Evolutionary conservation across 257 asterid genomes (phyloP).

Genomic region (Echium plantagineum): DNA sequence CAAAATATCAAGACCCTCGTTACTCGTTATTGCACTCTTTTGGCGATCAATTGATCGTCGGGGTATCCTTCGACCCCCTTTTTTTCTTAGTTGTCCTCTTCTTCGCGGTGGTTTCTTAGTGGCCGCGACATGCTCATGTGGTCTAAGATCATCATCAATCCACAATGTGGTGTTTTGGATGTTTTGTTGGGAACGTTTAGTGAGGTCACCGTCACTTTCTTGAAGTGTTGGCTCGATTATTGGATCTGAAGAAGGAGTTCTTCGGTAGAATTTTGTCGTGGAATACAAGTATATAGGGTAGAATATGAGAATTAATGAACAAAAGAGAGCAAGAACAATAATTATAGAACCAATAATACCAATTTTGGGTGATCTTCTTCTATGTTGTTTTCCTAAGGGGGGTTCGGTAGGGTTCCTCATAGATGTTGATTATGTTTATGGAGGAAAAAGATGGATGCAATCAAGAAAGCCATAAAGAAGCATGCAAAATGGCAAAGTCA

Average conservation of each 20-base stretch:
- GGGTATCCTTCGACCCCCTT: neutral
- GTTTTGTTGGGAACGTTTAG: neutral
- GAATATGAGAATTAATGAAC: conserved; percentile 41
- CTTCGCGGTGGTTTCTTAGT: neutral
- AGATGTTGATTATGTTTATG: conserved; percentile 1
- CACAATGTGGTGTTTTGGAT: neutral
- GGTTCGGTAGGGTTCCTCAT: conserved; percentile 53
- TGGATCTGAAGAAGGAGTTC: conserved; percentile 8
- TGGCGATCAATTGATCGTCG: conserved; percentile 4
- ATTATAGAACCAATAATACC: conserved; percentile 41
- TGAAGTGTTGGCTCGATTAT: neutral
- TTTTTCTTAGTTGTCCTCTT: neutral
- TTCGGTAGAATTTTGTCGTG: conserved; percentile 15
- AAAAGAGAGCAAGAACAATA: conserved; percentile 23
- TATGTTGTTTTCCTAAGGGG: conserved; percentile 37
- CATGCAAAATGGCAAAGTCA: too few relatives aligned
- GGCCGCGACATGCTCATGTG: neutral
- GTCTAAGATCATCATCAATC: neutral
- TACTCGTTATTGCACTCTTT: conserved; percentile 7
- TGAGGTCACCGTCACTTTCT: neutral
- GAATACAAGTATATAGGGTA: conserved; percentile 22
- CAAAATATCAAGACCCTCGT: neutral
- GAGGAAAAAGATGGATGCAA: too few relatives aligned
- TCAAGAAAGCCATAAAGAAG: too few relatives aligned
- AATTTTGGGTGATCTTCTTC: conserved; percentile 30